Base-by-base conservation (phyloP, 169 alveolate genomes). In the Plasmodium coatneyi region DNA sequence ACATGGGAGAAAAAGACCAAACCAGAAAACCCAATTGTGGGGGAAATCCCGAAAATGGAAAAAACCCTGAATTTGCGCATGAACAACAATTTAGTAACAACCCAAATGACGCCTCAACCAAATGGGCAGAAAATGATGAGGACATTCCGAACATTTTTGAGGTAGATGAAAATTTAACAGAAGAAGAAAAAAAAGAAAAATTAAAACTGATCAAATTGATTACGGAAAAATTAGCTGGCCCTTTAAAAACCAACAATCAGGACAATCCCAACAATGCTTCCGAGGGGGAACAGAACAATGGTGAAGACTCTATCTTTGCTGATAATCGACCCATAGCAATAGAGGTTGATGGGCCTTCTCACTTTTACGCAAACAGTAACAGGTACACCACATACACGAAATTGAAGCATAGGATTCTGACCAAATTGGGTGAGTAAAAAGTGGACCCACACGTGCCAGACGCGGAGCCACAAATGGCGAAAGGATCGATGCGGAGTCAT, bases 281-380 rank as follows among this genome's bases (percentile, higher is more conserved):
- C 14, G 92, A 39, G 41, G 70, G 66, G 14, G 84, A 25, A 5
- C 30, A 32, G 28, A 46, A 52, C 74, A 79, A 22, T 36, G 80
- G 46, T 1, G 93, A 79, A 60, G 82, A 87, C 32, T 87, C 89
- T 3, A 78, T 87, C 41, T 87, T 87, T n/a, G 98, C 97, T 10
- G 94, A 92, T 66, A 96, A 95, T 79, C 94, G 98, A 30, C 98
- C 98, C 16, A 95, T 95, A 39, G 98, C 98, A 32, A 98, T 98
- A 36, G 99, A 98, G 78, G 99, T 98, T 36, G 99, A 98, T 83
- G 99, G 99, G n/a, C 99, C 99, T 0, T 95, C 98, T 28, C 99
- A 98, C 92, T 98, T 98, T 82, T 98, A 98, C 66, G 98, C 98
- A 32, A 97, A 97, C 94, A 97, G 98, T 79, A 95, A 96, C 14